Conservation (phyloP, 495 filamentous ascomycete genomes). For the Lasiosphaeria ovina region DNA sequence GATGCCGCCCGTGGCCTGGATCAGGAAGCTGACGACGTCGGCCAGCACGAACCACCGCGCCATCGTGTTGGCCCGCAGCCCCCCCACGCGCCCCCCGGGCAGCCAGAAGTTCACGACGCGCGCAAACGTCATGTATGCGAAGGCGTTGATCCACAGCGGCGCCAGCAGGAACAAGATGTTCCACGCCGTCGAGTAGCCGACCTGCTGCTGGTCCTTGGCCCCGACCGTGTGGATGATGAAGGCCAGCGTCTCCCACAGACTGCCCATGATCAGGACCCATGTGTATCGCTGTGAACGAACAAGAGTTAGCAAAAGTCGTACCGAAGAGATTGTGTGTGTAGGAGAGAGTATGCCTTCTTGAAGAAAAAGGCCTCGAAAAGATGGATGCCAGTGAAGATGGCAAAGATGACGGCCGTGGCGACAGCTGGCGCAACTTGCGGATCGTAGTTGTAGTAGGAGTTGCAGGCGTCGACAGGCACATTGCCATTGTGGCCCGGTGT, state of each 20-base stretch:
- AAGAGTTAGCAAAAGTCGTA: slow-evolving; percentile 24
- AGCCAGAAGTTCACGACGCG: slow-evolving; percentile 60
- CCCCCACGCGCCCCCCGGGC: slow-evolving; percentile 39
- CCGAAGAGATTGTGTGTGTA: not conserved
- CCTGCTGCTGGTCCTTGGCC: slow-evolving; percentile 23
- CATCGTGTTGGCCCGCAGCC: slow-evolving; percentile 48
- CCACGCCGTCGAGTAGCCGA: slow-evolving; percentile 6
- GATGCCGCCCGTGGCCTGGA: slow-evolving; percentile 53
- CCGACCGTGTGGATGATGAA: slow-evolving; percentile 33
- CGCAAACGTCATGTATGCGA: slow-evolving; percentile 40
- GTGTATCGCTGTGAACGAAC: too few relatives aligned
- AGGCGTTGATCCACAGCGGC: slow-evolving; percentile 26
- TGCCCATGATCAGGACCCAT: slow-evolving; percentile 52
- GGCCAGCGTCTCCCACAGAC: slow-evolving; percentile 42
- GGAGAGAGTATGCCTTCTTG: not conserved
- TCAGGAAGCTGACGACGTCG: slow-evolving; percentile 60
- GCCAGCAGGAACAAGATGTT: slow-evolving; percentile 21
- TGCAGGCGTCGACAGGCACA: slow-evolving; percentile 31
- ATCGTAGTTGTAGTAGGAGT: slow-evolving; percentile 33
- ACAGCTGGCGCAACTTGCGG: slow-evolving; percentile 24
- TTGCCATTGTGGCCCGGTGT: slow-evolving; percentile 31
- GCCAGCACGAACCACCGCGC: slow-evolving; percentile 58
- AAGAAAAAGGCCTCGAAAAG: slow-evolving; percentile 32
- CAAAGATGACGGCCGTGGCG: slow-evolving; percentile 32
- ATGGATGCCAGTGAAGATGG: slow-evolving; percentile 33